Evolutionary conservation across 164 flowering plant genomes (phyloP).

Genomic region (Kingdonia uniflora): DNA sequence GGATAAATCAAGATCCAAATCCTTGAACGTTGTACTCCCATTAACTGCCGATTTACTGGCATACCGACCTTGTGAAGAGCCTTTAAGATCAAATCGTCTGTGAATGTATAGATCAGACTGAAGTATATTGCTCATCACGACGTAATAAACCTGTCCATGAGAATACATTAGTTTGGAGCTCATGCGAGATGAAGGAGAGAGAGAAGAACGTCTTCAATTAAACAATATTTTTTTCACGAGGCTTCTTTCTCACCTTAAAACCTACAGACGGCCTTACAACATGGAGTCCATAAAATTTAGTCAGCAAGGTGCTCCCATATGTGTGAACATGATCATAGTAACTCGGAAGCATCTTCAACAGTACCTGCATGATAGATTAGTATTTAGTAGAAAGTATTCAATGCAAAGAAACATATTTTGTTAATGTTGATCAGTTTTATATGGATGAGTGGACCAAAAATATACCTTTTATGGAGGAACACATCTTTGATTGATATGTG

Average conservation of each 20-base stretch:
- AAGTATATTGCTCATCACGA: slow-evolving; percentile 24
- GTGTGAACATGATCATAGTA: slow-evolving; percentile 31
- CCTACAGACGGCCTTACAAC: slow-evolving; percentile 39
- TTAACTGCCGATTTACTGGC: slow-evolving; percentile 12
- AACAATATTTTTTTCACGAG: too few relatives aligned
- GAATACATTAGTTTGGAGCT: background rate
- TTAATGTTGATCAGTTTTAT: too few relatives aligned
- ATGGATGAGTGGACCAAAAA: too few relatives aligned
- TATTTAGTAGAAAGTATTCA: too few relatives aligned
- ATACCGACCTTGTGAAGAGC: slow-evolving; percentile 30
- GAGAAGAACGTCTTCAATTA: background rate
- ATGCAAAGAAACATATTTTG: too few relatives aligned
- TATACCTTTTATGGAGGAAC: too few relatives aligned
- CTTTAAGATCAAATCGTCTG: slow-evolving; percentile 32
- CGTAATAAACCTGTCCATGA: slow-evolving; percentile 23
- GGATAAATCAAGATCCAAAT: slow-evolving; percentile 28
- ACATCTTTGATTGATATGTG: too few relatives aligned
- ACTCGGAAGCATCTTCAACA: slow-evolving; percentile 36
- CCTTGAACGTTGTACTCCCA: slow-evolving; percentile 24
- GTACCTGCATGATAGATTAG: slow-evolving; percentile 27
- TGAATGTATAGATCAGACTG: slow-evolving; percentile 19
- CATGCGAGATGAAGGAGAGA: background rate
- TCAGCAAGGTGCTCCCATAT: slow-evolving; percentile 26
- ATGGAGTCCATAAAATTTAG: slow-evolving; percentile 45
- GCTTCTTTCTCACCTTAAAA: slow-evolving; percentile 24